Base-by-base conservation (phyloP, 1,139 yeast genomes). In the Geotrichum bryndzae region DNA sequence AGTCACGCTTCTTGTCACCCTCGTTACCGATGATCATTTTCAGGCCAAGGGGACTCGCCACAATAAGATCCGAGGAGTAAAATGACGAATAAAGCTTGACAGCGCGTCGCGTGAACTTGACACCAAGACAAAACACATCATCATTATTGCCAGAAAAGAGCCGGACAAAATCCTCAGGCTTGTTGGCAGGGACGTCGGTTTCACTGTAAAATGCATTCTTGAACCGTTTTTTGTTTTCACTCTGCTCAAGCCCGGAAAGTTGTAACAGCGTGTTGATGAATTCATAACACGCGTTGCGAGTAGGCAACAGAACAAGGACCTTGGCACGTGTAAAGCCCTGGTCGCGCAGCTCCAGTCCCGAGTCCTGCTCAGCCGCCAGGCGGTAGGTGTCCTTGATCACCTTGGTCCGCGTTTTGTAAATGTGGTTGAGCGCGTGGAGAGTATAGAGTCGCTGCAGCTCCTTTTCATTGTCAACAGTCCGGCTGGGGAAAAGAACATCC, bases 271-370 rank as follows among this genome's bases (percentile, higher is more conserved):
- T 79, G 58, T 83, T 82, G n/a, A 92, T 84, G 25, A 90, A 79
- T 61, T 85, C 85, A 71, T 84, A 84, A 55, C 96, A 90, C 2
- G 88, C 79, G 67, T 91, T 83, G 70, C 97, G 82, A 0, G 97
- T 90, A 8, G 99, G 98, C 56, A 90, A 77, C 50, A 94, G 75
- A 5, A 94, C 84, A 62, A 94, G 77, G 1, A 88, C 92, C 70
- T 91, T 92, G 0, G 99, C 96, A 65, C 98, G 81, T 0, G 97
- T 92, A 71, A 91, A 95, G 18, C 99, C 98, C 74, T 94, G 99
- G 73, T 94, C 99, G 63, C 96, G 78, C 64, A 82, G 80, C 69
- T 90, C 97, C 38, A 80, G 77, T 22, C 76, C 78, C 4, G 75
- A 75, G 63, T 81, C 85, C 13, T 76, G 78, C n/a, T 76, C 72